Evolutionary conservation across 495 filamentous ascomycete genomes (phyloP).

Genomic region (Staphylotrichum longicolle): DNA sequence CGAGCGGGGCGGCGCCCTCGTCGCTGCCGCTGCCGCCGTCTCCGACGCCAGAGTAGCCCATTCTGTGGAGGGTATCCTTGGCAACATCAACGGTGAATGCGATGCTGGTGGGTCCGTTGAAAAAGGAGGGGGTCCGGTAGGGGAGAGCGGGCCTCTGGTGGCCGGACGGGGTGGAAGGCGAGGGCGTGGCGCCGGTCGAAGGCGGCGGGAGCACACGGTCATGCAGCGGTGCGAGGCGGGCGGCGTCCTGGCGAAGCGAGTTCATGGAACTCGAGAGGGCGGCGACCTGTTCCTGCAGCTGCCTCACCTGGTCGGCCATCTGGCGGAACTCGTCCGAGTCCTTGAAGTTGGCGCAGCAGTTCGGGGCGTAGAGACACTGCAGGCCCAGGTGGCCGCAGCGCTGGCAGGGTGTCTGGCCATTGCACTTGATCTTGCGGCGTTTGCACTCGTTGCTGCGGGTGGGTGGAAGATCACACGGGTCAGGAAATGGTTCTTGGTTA

Average conservation of each 20-base stretch:
- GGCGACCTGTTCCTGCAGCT: conserved; percentile 83
- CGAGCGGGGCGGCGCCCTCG: conserved; percentile 49
- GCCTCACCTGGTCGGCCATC: conserved; percentile 69
- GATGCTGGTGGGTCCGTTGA: conserved; percentile 82
- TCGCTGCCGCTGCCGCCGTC: conserved; percentile 49
- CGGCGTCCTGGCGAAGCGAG: conserved; percentile 52
- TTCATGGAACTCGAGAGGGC: conserved; percentile 67
- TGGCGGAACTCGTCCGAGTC: conserved; percentile 84
- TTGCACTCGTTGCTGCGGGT: conserved; percentile 76
- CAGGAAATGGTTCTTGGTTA: neutral
- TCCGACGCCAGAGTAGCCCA: conserved; percentile 67
- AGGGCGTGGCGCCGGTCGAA: conserved; percentile 33
- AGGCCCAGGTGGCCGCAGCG: conserved; percentile 80
- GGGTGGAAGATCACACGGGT: neutral
- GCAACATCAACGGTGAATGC: conserved; percentile 85
- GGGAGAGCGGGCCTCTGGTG: conserved; percentile 23
- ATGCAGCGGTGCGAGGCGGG: conserved; percentile 44
- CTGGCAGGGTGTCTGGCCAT: conserved; percentile 78
- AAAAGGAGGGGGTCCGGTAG: conserved; percentile 56
- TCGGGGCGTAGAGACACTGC: conserved; percentile 84
- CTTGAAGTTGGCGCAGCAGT: conserved; percentile 80
- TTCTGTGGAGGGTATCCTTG: conserved; percentile 79
- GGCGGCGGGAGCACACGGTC: conserved; percentile 37
- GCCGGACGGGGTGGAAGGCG: conserved; percentile 37
- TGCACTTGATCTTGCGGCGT: conserved; percentile 89